Evolutionary conservation across 2,329 filamentous ascomycete genomes (phyloP), one percentile per base, ranked within the genome.

Genomic region (Penicillium sp.): DNA sequence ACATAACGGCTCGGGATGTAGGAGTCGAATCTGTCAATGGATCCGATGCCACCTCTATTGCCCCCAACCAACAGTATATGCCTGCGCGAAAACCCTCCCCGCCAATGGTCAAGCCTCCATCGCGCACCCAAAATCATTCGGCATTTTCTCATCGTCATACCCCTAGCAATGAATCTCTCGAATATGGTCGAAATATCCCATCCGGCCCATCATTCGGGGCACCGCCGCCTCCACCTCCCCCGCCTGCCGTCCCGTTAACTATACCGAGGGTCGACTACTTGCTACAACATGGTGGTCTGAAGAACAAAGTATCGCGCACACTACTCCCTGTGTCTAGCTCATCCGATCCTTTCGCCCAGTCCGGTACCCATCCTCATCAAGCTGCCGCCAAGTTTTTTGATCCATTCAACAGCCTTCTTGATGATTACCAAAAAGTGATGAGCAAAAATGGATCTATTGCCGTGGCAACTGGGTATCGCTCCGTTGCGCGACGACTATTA

Each of bases 401-500:
- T 4, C 91, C 92, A 0, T 91, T 95, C 64, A 89, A 90, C 72
- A 88, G 86, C 62, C 82, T 97, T 2, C 81, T 99, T 23, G 90
- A 96, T 64, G 90, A 96, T 69, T 98, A 96, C 71, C 85, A 89
- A 62, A 83, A 85, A 3, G 93, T 99, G 4, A 82, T 98, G 61
- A 80, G 83, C 43, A 92, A 89, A 61, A 91, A 90, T 66, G 95
- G 95, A 3, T 98, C 93, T 0, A 80, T 99, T 5, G 95, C 95
- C 2, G 95, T 98, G 1, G 95, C 95, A 16, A 98, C 93, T 0
- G 95, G 95, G 6, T 96, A 98, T 73, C 87, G 91, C 53, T 97
- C 93, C 0, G 90, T 98, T n/a, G 95, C 95, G 3, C 87, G 95
- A 5, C 86, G 93, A 51, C 78, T 98, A 25, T 83, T 98, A 5